A percentile compares a stretch with the other conserved stretches of the same genome.
phyloP scores from a whole-genome alignment of 106 monocot species.

The Phalaenopsis aphrodite region DNA sequence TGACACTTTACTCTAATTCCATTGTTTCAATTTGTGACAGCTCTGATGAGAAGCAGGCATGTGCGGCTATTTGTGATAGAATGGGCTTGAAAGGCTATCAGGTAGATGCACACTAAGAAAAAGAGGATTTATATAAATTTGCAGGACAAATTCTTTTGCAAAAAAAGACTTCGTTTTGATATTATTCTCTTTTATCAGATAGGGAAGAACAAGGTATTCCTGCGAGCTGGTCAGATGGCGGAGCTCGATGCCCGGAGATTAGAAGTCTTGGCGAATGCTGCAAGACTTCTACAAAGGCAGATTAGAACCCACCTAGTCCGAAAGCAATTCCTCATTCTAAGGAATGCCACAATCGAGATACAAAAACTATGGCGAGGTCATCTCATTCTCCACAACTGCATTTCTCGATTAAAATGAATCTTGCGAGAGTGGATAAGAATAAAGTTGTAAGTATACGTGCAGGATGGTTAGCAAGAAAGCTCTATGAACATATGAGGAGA shows the following conservation, averaged over 20 bases:
- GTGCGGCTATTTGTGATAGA: conserved; percentile 68
- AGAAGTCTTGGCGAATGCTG: conserved; percentile 84
- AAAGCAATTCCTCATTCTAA: conserved; percentile 63
- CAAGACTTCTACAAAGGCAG: conserved; percentile 71
- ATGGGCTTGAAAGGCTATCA: conserved; percentile 97
- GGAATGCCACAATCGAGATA: conserved; percentile 44
- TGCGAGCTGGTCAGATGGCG: conserved; percentile 99
- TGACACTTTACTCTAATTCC: not conserved
- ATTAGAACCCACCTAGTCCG: conserved; percentile 73
- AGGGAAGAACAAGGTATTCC: conserved; percentile 95
- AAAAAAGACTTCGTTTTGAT: not conserved
- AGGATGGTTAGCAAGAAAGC: conserved; percentile 70
- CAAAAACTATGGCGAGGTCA: conserved; percentile 87
- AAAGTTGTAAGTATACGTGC: conserved; percentile 6
- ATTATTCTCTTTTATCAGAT: conserved; percentile 42
- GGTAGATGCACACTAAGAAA: conserved; percentile 22
- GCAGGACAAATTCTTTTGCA: not conserved
- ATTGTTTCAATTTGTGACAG: conserved; percentile 32
- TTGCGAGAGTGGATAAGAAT: not conserved
- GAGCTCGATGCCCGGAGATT: conserved; percentile 93
- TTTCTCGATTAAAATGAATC: not conserved
- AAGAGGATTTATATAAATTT: not conserved
- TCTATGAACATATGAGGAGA: conserved; percentile 68
- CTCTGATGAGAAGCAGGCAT: conserved; percentile 87
- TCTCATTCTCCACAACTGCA: not conserved